A percentile compares a stretch with the other conserved stretches of the same genome.
phyloP scores from a whole-genome alignment of 225 moss, liverwort and hornwort genomes.

The Neckera pumila region DNA sequence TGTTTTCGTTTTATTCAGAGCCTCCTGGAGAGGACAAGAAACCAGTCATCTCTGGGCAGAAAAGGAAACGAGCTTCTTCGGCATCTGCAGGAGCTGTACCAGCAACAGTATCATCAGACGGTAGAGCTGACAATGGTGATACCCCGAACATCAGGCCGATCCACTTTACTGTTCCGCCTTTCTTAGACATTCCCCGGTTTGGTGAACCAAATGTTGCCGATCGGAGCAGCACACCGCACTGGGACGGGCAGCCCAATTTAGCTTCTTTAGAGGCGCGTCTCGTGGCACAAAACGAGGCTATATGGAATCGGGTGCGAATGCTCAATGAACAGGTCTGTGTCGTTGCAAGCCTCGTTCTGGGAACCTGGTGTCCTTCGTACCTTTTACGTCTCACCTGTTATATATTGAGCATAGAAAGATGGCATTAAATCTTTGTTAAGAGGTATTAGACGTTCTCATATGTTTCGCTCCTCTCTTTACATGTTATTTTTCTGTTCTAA shows the following conservation, averaged over 20 bases:
- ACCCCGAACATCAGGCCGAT: conserved; percentile 13
- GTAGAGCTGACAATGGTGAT: conserved; percentile 14
- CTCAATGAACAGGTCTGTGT: conserved; percentile 36
- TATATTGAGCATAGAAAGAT: not conserved
- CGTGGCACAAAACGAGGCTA: conserved; percentile 35
- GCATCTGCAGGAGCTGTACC: not conserved
- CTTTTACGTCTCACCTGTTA: not conserved
- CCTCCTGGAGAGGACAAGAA: conserved; percentile 19
- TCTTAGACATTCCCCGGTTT: conserved; percentile 8
- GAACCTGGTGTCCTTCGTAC: not conserved
- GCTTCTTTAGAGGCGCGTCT: conserved; percentile 27
- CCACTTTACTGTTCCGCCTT: conserved; percentile 8
- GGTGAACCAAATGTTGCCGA: conserved; percentile 9
- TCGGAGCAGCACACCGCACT: conserved; percentile 14
- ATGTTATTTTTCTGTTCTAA: not conserved
- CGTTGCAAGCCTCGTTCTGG: not conserved
- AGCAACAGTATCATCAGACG: conserved; percentile 1
- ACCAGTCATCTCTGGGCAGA: conserved; percentile 2
- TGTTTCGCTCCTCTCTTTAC: not conserved
- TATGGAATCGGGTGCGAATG: conserved; percentile 34
- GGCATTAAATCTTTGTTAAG: not conserved
- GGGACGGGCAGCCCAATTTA: conserved; percentile 17
- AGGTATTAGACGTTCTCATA: not conserved
- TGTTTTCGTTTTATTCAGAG: not conserved
- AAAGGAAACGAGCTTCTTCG: conserved; percentile 25